These are phyloP conservation scores for Xylogone sp. DNA, from an alignment of 2,329 filamentous ascomycete genomes.

Conservation along the genomic window DNA sequence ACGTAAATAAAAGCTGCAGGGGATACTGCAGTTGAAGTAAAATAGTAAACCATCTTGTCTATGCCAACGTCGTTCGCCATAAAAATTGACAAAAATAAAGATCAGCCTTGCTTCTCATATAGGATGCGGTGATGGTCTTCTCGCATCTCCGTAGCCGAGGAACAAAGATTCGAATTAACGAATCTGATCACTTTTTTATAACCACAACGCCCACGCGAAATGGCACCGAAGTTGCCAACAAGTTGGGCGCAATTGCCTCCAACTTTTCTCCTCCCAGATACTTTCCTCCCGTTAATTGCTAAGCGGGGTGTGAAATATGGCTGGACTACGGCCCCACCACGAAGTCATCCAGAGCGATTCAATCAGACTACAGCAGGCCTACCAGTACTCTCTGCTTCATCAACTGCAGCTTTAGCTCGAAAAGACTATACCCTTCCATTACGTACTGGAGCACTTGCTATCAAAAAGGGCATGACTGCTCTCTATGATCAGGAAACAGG, in stretches of 20 bases:
- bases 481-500: constrained; percentile 76
- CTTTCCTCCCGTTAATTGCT: constrained; percentile 26
- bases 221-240: constrained; percentile 31
- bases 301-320: constrained; percentile 38
- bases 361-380: constrained; percentile 56
- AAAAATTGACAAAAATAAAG: not conserved
- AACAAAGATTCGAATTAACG: constrained; percentile 3
- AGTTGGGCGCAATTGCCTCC: constrained; percentile 27
- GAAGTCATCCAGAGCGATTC: constrained; percentile 49
- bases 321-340: constrained; percentile 54
- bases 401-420: constrained; percentile 57
- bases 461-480: constrained; percentile 95
- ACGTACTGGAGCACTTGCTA: constrained; percentile 77
- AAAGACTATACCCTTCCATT: constrained; percentile 56
- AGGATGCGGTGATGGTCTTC: constrained; percentile 14
- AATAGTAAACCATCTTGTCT: constrained; percentile 85
- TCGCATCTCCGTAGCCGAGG: constrained; percentile 17
- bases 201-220: constrained; percentile 17
- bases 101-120: constrained; percentile 22
- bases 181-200: not conserved
- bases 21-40: constrained; percentile 77
- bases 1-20: constrained; percentile 90
- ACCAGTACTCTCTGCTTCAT: constrained; percentile 52
- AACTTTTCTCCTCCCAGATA: constrained; percentile 25
- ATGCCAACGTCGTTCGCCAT: not conserved